These are phyloP conservation scores for Alternaria gansuensis DNA, from an alignment of 2,329 filamentous ascomycete species.

Conservation along the genomic window DNA sequence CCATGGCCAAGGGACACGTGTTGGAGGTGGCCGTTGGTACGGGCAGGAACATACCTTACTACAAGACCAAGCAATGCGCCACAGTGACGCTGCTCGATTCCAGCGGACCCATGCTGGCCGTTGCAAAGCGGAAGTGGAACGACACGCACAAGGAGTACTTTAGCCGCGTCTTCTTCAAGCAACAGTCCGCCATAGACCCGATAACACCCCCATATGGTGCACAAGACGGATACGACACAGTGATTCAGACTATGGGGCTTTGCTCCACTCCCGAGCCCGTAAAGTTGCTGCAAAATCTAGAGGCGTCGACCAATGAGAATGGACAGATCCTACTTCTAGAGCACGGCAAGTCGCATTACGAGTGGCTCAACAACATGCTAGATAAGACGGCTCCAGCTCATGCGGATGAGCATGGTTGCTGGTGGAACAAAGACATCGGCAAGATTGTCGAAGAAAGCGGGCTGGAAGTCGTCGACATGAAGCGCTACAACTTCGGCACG, in stretches of 20 bases:
- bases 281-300: slow-evolving; percentile 57
- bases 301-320: slow-evolving; percentile 54
- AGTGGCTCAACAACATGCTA: slow-evolving; percentile 59
- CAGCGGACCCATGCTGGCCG: slow-evolving; percentile 59
- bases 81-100: slow-evolving; percentile 60
- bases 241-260: slow-evolving; percentile 62
- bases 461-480: slow-evolving; percentile 57
- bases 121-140: slow-evolving; percentile 60
- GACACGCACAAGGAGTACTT: slow-evolving; percentile 53
- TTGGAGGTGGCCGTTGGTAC: slow-evolving; percentile 61
- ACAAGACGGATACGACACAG: slow-evolving; percentile 58
- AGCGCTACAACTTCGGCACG: slow-evolving; percentile 60
- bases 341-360: slow-evolving; percentile 59
- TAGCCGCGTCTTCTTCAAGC: slow-evolving; percentile 54
- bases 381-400: slow-evolving; percentile 59
- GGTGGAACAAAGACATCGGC: slow-evolving; percentile 63
- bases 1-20: slow-evolving; percentile 57
- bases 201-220: slow-evolving; percentile 56
- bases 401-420: slow-evolving; percentile 61
- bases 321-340: slow-evolving; percentile 59
- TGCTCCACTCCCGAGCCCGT: slow-evolving; percentile 60
- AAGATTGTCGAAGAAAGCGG: slow-evolving; percentile 59
- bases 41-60: slow-evolving; percentile 59
- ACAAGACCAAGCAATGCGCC: slow-evolving; percentile 52
- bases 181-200: slow-evolving; percentile 55